Evolutionary conservation across 768 basidiomycete species (phyloP).

Genomic region (Gyrodon lividus): DNA sequence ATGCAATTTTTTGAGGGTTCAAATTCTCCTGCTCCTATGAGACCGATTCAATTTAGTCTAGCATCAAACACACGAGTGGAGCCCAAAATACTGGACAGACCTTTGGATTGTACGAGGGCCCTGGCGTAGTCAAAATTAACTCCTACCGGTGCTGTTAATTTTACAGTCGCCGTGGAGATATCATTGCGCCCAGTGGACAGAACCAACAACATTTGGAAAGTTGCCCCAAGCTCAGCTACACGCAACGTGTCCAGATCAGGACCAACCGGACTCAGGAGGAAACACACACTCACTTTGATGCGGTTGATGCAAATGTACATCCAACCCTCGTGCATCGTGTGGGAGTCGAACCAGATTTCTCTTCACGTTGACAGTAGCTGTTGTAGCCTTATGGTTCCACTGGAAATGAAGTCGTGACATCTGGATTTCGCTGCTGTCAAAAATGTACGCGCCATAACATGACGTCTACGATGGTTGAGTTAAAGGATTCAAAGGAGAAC

Average conservation of each 20-base stretch:
- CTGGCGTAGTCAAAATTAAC: slow-evolving; percentile 46
- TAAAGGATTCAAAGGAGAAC: background rate
- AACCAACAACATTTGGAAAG: slow-evolving; percentile 51
- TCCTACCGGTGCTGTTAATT: slow-evolving; percentile 54
- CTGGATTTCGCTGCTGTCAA: slow-evolving; percentile 67
- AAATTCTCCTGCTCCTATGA: slow-evolving; percentile 27
- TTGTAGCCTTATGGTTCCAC: slow-evolving; percentile 49
- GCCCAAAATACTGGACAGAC: slow-evolving; percentile 24
- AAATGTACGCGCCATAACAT: slow-evolving; percentile 62
- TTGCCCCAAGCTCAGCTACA: slow-evolving; percentile 65
- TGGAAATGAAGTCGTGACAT: slow-evolving; percentile 65
- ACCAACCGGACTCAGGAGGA: slow-evolving; percentile 16
- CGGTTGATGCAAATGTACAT: slow-evolving; percentile 64
- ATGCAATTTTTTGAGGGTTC: slow-evolving; percentile 44
- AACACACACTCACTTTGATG: slow-evolving; percentile 23
- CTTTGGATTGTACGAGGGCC: slow-evolving; percentile 37
- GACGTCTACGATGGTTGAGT: slow-evolving; percentile 45
- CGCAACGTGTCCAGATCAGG: slow-evolving; percentile 7
- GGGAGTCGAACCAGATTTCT: slow-evolving; percentile 50
- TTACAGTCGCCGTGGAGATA: slow-evolving; percentile 51
- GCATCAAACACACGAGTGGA: slow-evolving; percentile 2
- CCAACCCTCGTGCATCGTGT: slow-evolving; percentile 58
- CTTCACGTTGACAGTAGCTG: slow-evolving; percentile 17
- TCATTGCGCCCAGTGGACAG: slow-evolving; percentile 72
- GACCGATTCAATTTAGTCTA: slow-evolving; percentile 7